Base-by-base conservation (phyloP, 352 stramenopile species). In the Globisporangium paroecandrum region DNA sequence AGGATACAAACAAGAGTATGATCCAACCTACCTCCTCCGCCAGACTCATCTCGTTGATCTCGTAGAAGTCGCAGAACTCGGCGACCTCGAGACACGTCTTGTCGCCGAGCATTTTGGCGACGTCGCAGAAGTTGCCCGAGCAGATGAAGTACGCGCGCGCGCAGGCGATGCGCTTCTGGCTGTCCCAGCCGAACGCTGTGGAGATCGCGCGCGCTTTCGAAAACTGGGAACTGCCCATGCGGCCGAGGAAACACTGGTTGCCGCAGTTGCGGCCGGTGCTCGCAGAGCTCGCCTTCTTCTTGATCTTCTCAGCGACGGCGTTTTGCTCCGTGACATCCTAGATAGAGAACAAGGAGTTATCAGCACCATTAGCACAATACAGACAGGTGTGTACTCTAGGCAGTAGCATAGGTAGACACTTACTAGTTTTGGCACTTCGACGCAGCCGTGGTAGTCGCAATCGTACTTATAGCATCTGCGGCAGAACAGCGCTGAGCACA, bases 401-500 rank as follows among this genome's bases (percentile, higher is more conserved):
- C 7, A 18, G 6, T 38, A 38, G 32, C 8, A 38, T 41, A 25
- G 4, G 8, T 36, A 62, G 32, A 36, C 7, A 59, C 68, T n/a
- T 62, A 89, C 85, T 60, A 94, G 76, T 65, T 87, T 84, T 0
- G 84, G 78, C 1, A 81, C 69, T 32, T 86, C 81, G 4, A 74
- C 27, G 29, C 79, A 90, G 51, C 82, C 83, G 62, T 95, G 87
- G 62, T 94, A 93, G 64, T 95, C 82, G 57, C 87, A 95, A 69
- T 95, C 87, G 60, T 95, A 95, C 13, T 89, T 77, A 68, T 88
- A 93, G 69, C 87, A 95, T n/a, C 81, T 73, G 29, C 85, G 77
- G 66, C 87, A 95, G 41, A 94, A 92, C 34, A 95, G 74, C 56
- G 79, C 83, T 92, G 62, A 27, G 57, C 36, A n/a, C 34, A 15